phyloP scores from a whole-genome alignment of 2,329 filamentous ascomycete genomes.

The Ascochyta rabiei region DNA sequence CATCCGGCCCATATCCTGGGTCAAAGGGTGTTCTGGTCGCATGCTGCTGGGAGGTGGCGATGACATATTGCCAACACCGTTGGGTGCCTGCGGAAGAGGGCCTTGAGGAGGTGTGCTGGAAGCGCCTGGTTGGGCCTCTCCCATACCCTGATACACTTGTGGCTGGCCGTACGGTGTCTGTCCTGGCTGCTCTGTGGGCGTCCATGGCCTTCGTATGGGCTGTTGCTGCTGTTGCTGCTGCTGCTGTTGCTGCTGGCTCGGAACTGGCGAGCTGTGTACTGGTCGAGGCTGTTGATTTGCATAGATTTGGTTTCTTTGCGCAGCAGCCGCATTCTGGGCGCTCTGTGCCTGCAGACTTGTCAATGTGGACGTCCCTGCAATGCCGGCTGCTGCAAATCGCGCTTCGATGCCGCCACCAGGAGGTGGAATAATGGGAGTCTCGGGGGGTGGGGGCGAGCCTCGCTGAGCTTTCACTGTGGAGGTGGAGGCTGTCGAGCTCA shows the following conservation, averaged over 20 bases:
- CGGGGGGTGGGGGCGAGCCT: conserved; percentile 91
- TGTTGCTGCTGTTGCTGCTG: conserved; percentile 37
- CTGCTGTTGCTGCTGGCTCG: conserved; percentile 47
- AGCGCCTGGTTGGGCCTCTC: conserved; percentile 60
- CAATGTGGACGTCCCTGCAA: conserved; percentile 82
- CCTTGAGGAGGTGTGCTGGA: conserved; percentile 50
- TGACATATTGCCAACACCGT: conserved; percentile 17
- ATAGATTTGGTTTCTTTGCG: conserved; percentile 82
- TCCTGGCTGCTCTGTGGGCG: conserved; percentile 88
- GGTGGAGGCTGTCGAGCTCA: conserved; percentile 85
- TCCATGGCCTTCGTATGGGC: conserved; percentile 76
- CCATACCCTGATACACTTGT: conserved; percentile 86
- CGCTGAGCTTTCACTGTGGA: conserved; percentile 91
- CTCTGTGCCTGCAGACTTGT: conserved; percentile 76
- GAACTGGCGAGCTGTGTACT: conserved; percentile 57
- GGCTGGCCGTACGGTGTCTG: conserved; percentile 87
- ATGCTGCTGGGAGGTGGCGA: conserved; percentile 38
- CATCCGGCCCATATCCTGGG: conserved; percentile 85
- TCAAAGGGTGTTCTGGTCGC: conserved; percentile 68
- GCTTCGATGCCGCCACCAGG: conserved; percentile 85
- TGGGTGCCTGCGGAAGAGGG: conserved; percentile 38
- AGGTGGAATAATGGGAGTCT: conserved; percentile 82
- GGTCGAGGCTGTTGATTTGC: conserved; percentile 49
- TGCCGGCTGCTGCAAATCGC: conserved; percentile 87
- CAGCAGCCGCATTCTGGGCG: conserved; percentile 79